Conservation (phyloP, 2,329 filamentous ascomycete species). For the Arthrobotrys musiformis region DNA sequence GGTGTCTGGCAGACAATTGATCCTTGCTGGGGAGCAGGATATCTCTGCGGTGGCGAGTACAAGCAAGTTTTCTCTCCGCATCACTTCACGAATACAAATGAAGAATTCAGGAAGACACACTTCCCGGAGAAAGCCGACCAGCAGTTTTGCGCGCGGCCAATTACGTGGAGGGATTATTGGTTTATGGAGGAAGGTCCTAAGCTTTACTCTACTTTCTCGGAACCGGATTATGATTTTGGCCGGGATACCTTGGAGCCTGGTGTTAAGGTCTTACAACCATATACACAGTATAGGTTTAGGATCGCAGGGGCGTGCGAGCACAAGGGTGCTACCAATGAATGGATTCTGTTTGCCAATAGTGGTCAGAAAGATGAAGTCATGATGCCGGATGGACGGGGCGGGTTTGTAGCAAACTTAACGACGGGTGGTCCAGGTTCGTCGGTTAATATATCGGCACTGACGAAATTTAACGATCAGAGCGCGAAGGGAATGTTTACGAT, state of each 20-base stretch:
- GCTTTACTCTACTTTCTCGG: slow-evolving; percentile 6
- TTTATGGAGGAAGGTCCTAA: slow-evolving; percentile 21
- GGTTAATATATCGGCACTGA: slow-evolving; percentile 15
- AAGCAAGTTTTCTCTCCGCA: slow-evolving; percentile 74
- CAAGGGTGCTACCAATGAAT: slow-evolving; percentile 8
- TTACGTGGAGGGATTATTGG: slow-evolving; percentile 36
- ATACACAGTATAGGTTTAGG: slow-evolving; percentile 37
- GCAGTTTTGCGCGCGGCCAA: slow-evolving; percentile 32
- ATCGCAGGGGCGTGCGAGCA: slow-evolving; percentile 34
- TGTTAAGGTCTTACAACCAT: slow-evolving; percentile 5
- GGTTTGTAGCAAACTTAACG: slow-evolving; percentile 22
- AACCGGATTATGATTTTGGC: slow-evolving; percentile 24
- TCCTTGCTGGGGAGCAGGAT: slow-evolving; percentile 90
- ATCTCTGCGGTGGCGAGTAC: slow-evolving; percentile 71
- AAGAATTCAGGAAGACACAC: slow-evolving; percentile 82
- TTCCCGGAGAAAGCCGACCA: slow-evolving; percentile 72
- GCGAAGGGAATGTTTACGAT: slow-evolving; percentile 29
- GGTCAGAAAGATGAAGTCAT: slow-evolving; percentile 20
- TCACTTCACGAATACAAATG: slow-evolving; percentile 73
- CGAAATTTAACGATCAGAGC: slow-evolving; percentile 22
- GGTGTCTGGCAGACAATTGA: slow-evolving; percentile 93
- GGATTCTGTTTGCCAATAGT: slow-evolving; percentile 29
- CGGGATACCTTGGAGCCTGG: slow-evolving; percentile 27
- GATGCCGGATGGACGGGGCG: slow-evolving; percentile 32
- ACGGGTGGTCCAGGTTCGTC: slow-evolving; percentile 15